phyloP scores from a whole-genome alignment of 2,329 filamentous ascomycete genomes.

The Diaporthe citri region DNA sequence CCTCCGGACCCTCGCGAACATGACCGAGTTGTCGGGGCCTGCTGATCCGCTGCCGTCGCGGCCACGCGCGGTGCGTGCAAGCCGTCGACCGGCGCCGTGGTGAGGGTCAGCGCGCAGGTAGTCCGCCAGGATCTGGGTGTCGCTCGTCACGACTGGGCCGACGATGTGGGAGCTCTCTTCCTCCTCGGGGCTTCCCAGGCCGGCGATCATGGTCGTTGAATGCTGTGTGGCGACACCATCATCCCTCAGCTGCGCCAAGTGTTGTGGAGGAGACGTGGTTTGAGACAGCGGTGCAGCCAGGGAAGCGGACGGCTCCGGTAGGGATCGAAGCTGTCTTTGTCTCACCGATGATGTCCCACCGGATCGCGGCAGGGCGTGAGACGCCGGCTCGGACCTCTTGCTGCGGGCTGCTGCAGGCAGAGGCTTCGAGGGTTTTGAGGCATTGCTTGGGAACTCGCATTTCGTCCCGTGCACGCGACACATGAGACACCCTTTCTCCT shows the following conservation, averaged over 20 bases:
- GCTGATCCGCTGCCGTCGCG: constrained; percentile 55
- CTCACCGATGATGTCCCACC: neutral
- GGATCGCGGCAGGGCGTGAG: neutral
- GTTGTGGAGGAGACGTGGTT: neutral
- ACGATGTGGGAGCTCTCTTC: constrained; percentile 65
- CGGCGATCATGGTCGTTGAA: constrained; percentile 48
- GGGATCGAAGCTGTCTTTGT: neutral
- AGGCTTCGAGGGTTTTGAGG: neutral
- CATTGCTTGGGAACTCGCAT: constrained; percentile 61
- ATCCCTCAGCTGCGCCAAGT: neutral
- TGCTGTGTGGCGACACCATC: constrained; percentile 43
- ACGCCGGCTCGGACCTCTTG: neutral
- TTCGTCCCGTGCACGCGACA: constrained; percentile 70
- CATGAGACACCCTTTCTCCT: constrained; percentile 65
- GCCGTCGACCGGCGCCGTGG: constrained; percentile 46
- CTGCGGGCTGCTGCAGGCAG: neutral
- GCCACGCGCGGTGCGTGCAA: constrained; percentile 46
- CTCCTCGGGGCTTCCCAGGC: constrained; percentile 46
- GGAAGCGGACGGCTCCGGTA: neutral
- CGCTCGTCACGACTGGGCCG: constrained; percentile 69
- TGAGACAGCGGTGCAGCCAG: neutral
- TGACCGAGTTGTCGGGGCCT: constrained; percentile 58
- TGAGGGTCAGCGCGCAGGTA: constrained; percentile 56
- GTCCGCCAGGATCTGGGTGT: constrained; percentile 71
- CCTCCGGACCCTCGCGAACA: constrained; percentile 61